Conservation (phyloP, 306 rosid species). For the Quercus bicolor region DNA sequence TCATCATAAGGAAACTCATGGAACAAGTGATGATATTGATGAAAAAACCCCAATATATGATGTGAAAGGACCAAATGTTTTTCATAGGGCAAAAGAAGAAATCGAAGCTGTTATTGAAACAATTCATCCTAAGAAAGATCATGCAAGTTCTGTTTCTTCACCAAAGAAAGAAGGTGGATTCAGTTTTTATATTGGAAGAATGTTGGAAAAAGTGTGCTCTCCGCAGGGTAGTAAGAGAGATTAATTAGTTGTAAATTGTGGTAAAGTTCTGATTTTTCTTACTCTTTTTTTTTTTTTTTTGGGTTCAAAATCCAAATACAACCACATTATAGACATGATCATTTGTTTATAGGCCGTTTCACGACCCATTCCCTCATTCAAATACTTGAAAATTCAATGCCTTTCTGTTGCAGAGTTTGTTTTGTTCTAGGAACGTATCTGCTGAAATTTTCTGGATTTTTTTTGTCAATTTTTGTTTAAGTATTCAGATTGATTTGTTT, state of each 20-base stretch:
- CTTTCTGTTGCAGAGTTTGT: neutral
- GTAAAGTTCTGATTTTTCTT: neutral
- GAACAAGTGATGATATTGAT: constrained; percentile 53
- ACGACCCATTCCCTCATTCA: neutral
- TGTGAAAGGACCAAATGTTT: constrained; percentile 60
- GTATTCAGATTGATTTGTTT: neutral
- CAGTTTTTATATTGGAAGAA: constrained; percentile 5
- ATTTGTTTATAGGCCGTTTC: neutral
- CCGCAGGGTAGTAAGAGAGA: constrained; percentile 7
- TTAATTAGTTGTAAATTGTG: constrained; percentile 8
- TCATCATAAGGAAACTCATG: constrained; percentile 63
- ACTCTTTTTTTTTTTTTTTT: neutral
- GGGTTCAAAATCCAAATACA: neutral
- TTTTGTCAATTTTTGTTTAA: neutral
- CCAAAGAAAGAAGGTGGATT: constrained; percentile 24
- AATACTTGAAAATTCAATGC: neutral
- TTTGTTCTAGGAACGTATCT: neutral
- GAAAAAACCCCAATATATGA: constrained; percentile 46
- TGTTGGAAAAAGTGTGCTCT: constrained; percentile 12
- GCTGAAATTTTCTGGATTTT: neutral
- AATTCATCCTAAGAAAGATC: constrained; percentile 51
- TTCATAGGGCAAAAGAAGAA: constrained; percentile 73
- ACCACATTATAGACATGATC: neutral
- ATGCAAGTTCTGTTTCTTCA: constrained; percentile 10
- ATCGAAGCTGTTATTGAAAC: constrained; percentile 59